A percentile compares a stretch with the other conserved stretches of the same genome.
Conservation (phyloP, 495 filamentous ascomycete genomes). For the Stereocaulon alpinum region DNA sequence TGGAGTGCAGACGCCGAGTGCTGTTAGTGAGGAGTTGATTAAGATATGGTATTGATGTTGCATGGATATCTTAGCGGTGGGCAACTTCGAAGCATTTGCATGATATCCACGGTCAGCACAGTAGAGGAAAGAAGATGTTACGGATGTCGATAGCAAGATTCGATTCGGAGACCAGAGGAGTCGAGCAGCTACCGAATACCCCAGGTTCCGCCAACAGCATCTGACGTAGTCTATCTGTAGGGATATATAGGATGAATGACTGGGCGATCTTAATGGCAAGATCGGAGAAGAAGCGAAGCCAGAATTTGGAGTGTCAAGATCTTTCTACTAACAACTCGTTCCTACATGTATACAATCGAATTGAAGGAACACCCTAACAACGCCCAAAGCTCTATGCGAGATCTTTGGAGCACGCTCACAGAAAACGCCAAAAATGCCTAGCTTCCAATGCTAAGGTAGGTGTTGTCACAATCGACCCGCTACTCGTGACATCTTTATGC, state of each 20-base stretch:
- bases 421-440: background rate
- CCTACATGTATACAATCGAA: background rate
- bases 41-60: constrained; percentile 59
- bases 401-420: background rate
- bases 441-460: background rate
- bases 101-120: too few relatives aligned
- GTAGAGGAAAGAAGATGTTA: too few relatives aligned
- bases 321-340: too few relatives aligned
- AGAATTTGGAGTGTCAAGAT: background rate
- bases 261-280: too few relatives aligned
- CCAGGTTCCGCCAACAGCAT: background rate
- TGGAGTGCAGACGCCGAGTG: constrained; percentile 64
- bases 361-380: background rate
- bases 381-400: background rate
- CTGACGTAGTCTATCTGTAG: background rate
- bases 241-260: background rate
- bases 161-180: too few relatives aligned
- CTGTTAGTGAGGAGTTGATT: constrained; percentile 68
- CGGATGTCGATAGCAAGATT: too few relatives aligned
- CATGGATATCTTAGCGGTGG: too few relatives aligned
- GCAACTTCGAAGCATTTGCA: too few relatives aligned
- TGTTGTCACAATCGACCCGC: constrained; percentile 1
- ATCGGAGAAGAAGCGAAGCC: background rate
- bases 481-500: constrained; percentile 2
- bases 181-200: too few relatives aligned